Base-by-base conservation (phyloP, 2,329 filamentous ascomycete genomes). In the Paecilomyces sp. region DNA sequence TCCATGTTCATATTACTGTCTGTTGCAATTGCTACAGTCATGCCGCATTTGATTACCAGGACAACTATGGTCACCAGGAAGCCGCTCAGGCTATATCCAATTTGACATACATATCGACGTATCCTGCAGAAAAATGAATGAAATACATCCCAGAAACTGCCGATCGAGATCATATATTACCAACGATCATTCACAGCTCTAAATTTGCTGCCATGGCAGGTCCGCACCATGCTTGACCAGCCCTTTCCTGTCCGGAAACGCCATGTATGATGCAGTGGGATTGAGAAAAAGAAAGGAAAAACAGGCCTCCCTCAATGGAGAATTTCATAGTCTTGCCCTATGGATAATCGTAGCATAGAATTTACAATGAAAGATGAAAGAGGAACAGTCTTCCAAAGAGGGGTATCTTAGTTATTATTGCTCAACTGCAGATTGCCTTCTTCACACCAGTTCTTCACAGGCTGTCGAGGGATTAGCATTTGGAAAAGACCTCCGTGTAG, bases 381-480 rank as follows among this genome's bases (percentile, higher is more conserved):
- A 41, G 15, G n/a, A 47, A 47, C 6, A 4, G 41, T 47, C 41
- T 47, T 47, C 41, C 41, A 18, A 7, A 18, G 18, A 15, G 51
- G 56, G 56, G 56, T 57, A 58, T 61, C 31, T 59, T 59, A 47
- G 55, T 58, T 47, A 57, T 34, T 58, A 18, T 34, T 28, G 15
- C 61, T 64, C 41, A 73, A 57, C 24, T 73, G 58, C 18, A 64
- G 64, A 57, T 72, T 72, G 25, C 72, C 73, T 59, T 77, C 66
- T 24, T 77, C 62, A 62, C 77, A 79, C 77, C 77, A 79, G 60
- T 74, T 72, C 57, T 77, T 77, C 62, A 79, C 70, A n/a, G 76
- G 74, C 74, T 76, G 61, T 9, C 25, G 56, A 54, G 18, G 51
- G 8, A 18, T 58, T 3, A 57, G 31, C 18, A 53, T 62, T 57